A percentile compares a stretch with the other conserved stretches of the same genome.
phyloP scores from a whole-genome alignment of 2,329 filamentous ascomycete genomes.

The Lasiodiplodia hormozganensis region DNA sequence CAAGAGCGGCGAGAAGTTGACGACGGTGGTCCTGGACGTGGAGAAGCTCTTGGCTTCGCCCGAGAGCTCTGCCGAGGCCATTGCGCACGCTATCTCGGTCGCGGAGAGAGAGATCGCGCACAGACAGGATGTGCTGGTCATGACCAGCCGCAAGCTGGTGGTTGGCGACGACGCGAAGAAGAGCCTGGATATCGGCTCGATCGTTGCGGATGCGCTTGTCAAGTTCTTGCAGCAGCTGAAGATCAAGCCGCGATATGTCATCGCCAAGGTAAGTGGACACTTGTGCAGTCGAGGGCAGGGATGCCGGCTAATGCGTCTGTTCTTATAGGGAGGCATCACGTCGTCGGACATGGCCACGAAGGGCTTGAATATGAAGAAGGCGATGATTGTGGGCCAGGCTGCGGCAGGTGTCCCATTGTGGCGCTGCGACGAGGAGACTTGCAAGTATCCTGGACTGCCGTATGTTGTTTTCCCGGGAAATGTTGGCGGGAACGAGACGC shows the following conservation, averaged over 20 bases:
- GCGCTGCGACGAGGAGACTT: conserved; percentile 62
- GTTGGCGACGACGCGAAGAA: conserved; percentile 57
- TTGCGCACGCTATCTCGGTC: conserved; percentile 44
- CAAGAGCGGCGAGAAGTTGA: conserved; percentile 50
- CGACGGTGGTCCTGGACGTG: conserved; percentile 58
- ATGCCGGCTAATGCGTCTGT: conserved; percentile 35
- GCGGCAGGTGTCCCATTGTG: conserved; percentile 65
- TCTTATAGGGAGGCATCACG: conserved; percentile 60
- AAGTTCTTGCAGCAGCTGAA: conserved; percentile 56
- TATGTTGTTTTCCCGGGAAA: conserved; percentile 67
- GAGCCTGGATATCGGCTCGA: conserved; percentile 62
- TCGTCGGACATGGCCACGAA: conserved; percentile 66
- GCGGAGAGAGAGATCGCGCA: conserved; percentile 43
- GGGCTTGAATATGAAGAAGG: conserved; percentile 60
- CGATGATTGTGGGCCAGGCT: conserved; percentile 63
- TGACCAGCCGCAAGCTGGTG: conserved; percentile 64
- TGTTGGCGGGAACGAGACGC: conserved; percentile 58
- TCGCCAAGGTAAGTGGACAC: conserved; percentile 53
- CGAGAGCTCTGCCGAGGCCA: conserved; percentile 44
- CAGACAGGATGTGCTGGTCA: conserved; percentile 63
- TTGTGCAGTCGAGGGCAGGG: not conserved
- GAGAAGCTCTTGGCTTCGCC: conserved; percentile 54
- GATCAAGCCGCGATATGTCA: conserved; percentile 61
- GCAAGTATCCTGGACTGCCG: conserved; percentile 59
- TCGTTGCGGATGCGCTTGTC: conserved; percentile 60